Conservation (phyloP, 495 filamentous ascomycete species). For the Cetradonia linearis region DNA sequence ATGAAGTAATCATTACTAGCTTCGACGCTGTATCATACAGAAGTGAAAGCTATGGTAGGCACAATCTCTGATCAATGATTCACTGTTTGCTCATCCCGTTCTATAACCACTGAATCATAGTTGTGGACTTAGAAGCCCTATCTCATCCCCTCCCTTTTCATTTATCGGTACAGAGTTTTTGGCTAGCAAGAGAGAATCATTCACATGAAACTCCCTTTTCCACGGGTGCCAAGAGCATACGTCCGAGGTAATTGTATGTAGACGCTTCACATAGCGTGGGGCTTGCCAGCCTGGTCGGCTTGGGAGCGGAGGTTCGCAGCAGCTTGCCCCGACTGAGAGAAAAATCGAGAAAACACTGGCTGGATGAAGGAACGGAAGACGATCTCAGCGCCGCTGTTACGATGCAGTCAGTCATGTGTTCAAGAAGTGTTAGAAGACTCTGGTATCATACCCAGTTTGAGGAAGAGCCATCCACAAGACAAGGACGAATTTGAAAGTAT, state of each 20-base stretch:
- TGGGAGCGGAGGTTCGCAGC: slow-evolving; percentile 84
- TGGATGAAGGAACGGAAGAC: slow-evolving; percentile 94
- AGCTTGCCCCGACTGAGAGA: slow-evolving; percentile 59
- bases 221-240: not conserved
- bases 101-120: not conserved
- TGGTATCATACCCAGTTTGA: slow-evolving; percentile 64
- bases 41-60: slow-evolving; percentile 4
- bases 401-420: not conserved
- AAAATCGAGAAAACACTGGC: slow-evolving; percentile 85
- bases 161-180: not conserved
- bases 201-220: not conserved
- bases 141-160: not conserved
- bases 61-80: not conserved
- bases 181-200: not conserved
- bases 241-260: not conserved
- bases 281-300: slow-evolving; percentile 62
- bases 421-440: not conserved
- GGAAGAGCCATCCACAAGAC: slow-evolving; percentile 96
- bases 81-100: not conserved
- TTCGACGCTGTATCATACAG: slow-evolving; percentile 12
- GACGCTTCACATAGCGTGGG: slow-evolving; percentile 28
- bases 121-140: not conserved
- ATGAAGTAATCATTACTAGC: slow-evolving; percentile 4
- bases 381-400: slow-evolving; percentile 78
- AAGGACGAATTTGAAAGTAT: slow-evolving; percentile 97